Conservation (phyloP, 2,329 filamentous ascomycete genomes). For the Blastomyces gilchristii region DNA sequence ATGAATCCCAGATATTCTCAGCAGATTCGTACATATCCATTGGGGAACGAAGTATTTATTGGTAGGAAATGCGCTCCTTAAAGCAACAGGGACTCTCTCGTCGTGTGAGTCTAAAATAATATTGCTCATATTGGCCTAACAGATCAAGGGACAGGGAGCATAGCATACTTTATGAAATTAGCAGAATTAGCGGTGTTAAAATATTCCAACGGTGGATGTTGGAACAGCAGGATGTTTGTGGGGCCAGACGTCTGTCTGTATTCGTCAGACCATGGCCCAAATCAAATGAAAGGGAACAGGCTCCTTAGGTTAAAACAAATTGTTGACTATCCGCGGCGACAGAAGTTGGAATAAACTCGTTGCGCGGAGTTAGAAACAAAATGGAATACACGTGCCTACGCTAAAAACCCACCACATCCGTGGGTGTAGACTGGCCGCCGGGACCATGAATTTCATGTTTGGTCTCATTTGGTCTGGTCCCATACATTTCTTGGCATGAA, state of each 20-base stretch:
- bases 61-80: not conserved
- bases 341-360: not conserved
- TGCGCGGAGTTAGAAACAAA: not conserved
- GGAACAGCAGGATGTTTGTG: not conserved
- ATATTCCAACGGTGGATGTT: not conserved
- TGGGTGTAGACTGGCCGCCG: too few relatives aligned
- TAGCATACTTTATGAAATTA: too few relatives aligned
- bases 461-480: too few relatives aligned
- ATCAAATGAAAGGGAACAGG: not conserved
- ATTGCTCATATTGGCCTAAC: not conserved
- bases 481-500: too few relatives aligned
- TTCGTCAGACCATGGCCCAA: not conserved
- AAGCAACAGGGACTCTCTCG: not conserved
- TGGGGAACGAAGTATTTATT: not conserved
- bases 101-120: not conserved
- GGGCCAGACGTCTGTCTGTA: too few relatives aligned
- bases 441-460: too few relatives aligned
- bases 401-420: too few relatives aligned
- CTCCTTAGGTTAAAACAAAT: not conserved
- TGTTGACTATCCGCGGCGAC: not conserved
- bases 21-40: not conserved
- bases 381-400: too few relatives aligned
- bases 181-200: too few relatives aligned
- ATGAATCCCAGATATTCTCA: not conserved
- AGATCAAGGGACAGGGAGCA: not conserved